These are phyloP conservation scores for Gentiana macrophylla DNA, from an alignment of 257 asterid genomes.

Conservation along the genomic window DNA sequence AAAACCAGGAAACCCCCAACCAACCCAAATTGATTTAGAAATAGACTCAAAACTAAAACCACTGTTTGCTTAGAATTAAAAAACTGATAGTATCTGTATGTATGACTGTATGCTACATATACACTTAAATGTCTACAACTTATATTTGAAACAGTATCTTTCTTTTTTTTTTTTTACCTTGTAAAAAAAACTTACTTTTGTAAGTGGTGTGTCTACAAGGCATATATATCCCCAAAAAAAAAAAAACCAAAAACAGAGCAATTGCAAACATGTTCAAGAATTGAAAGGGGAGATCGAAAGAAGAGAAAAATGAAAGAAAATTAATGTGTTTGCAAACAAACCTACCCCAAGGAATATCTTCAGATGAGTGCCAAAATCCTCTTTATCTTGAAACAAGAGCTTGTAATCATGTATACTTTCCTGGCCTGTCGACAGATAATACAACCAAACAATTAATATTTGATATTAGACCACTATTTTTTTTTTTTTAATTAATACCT, in stretches of 20 bases:
- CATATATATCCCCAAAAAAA: not conserved
- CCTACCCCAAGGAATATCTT: constrained; percentile 58
- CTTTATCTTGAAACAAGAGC: constrained; percentile 46
- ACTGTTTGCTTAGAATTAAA: not conserved
- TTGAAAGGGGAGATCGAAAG: not conserved
- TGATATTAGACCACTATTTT: too few relatives aligned
- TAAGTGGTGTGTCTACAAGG: too few relatives aligned
- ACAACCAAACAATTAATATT: too few relatives aligned
- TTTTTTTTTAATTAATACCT: too few relatives aligned
- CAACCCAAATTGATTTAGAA: not conserved
- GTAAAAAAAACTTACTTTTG: too few relatives aligned
- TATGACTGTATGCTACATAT: too few relatives aligned
- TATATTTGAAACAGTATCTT: too few relatives aligned
- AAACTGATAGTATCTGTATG: too few relatives aligned
- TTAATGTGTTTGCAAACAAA: not conserved
- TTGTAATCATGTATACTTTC: constrained; percentile 26
- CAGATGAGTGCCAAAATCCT: constrained; percentile 57
- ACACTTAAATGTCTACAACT: too few relatives aligned
- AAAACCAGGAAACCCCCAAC: not conserved
- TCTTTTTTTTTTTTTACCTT: too few relatives aligned
- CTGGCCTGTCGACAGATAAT: constrained; percentile 17
- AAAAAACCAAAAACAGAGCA: not conserved
- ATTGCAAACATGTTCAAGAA: not conserved
- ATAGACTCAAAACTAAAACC: not conserved
- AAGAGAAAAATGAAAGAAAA: not conserved